Evolutionary conservation across 345 rosid genomes (phyloP).

Genomic region (Adansonia digitata): DNA sequence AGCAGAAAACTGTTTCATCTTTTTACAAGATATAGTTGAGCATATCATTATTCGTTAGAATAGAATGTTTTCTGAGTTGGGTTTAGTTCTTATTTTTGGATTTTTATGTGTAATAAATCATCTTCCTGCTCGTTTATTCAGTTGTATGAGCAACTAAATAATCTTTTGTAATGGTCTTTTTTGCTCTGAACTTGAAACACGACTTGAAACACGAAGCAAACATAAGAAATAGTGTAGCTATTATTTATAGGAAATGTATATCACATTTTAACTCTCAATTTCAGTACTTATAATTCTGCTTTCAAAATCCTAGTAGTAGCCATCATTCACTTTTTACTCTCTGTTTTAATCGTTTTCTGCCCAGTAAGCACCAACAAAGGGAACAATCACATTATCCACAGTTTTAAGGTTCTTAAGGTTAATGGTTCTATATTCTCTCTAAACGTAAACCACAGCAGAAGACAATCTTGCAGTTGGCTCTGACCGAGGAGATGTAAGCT

Average conservation of each 20-base stretch:
- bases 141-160: background rate
- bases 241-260: background rate
- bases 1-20: slow-evolving; percentile 52
- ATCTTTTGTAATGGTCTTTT: background rate
- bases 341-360: background rate
- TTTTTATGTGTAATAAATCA: background rate
- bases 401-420: slow-evolving; percentile 58
- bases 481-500: slow-evolving; percentile 82
- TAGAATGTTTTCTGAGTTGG: background rate
- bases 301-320: background rate
- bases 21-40: slow-evolving; percentile 49
- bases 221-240: background rate
- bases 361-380: slow-evolving; percentile 70
- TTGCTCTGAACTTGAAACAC: background rate
- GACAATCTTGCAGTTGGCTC: slow-evolving; percentile 72
- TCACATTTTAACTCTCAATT: slow-evolving; percentile 1
- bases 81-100: background rate
- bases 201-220: too few relatives aligned
- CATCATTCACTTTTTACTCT: background rate
- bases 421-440: slow-evolving; percentile 63
- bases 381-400: slow-evolving; percentile 53
- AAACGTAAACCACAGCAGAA: slow-evolving; percentile 40
- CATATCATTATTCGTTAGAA: background rate
- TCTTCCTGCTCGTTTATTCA: background rate
- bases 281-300: background rate